Percentiles rank a stretch among this genome's conserved stretches.
Evolutionary conservation across 495 filamentous ascomycete genomes (phyloP).

Genomic region (Talaromyces ruber): DNA sequence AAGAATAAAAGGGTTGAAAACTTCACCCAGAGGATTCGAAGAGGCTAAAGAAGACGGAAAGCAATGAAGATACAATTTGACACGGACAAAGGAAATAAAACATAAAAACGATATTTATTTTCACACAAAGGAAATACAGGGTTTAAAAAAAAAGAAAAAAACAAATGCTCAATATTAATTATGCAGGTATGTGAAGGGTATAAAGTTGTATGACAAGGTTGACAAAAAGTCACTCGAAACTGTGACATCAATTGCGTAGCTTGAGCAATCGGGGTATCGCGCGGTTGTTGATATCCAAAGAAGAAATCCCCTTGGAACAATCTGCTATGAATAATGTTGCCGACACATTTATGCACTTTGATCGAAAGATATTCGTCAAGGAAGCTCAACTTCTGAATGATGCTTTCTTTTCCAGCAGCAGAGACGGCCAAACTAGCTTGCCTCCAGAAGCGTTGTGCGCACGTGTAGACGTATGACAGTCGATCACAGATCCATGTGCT

Average conservation of each 20-base stretch:
- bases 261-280: conserved; percentile 36
- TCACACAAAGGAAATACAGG: conserved; percentile 11
- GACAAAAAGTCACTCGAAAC: conserved; percentile 17
- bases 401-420: conserved; percentile 2
- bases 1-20: not conserved
- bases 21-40: not conserved
- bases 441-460: not conserved
- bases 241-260: conserved; percentile 1
- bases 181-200: conserved; percentile 24
- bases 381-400: conserved; percentile 10
- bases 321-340: not conserved
- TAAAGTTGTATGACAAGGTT: conserved; percentile 17
- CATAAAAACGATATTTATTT: conserved; percentile 8
- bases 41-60: not conserved
- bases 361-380: conserved; percentile 6
- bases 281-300: conserved; percentile 27
- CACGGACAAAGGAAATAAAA: conserved; percentile 5
- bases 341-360: not conserved
- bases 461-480: not conserved
- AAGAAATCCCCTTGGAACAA: not conserved
- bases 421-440: not conserved
- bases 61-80: conserved; percentile 2
- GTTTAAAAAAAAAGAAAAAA: conserved; percentile 1
- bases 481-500: not conserved
- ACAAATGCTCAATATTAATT: conserved; percentile 12